Evolutionary conservation across 768 basidiomycete genomes (phyloP).

Genomic region (Tricholoma sp.): DNA sequence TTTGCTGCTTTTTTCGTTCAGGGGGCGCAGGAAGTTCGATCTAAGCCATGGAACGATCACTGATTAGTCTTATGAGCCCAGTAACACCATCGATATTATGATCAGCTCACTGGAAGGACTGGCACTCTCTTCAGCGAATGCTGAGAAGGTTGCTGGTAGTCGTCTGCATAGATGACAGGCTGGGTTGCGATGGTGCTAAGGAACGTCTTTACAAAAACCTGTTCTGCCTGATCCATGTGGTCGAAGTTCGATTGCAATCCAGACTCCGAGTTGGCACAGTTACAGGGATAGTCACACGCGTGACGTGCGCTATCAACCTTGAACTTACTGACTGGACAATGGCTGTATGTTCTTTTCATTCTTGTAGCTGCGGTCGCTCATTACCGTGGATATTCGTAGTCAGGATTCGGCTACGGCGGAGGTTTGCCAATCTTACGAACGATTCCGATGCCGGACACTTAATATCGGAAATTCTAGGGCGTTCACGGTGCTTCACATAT

Average conservation of each 20-base stretch:
- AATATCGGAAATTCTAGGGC: constrained; percentile 40
- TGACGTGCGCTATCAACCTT: constrained; percentile 8
- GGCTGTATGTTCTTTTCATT: constrained; percentile 27
- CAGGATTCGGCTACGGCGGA: constrained; percentile 43
- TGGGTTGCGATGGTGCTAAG: constrained; percentile 60
- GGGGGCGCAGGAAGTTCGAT: constrained; percentile 35
- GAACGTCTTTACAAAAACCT: constrained; percentile 63
- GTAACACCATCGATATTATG: constrained; percentile 2
- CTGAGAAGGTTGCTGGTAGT: constrained; percentile 70
- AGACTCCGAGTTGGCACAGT: no score
- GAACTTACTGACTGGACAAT: constrained; percentile 19
- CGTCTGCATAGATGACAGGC: constrained; percentile 64
- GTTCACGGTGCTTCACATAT: constrained; percentile 81
- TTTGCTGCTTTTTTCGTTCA: constrained; percentile 34
- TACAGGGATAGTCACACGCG: background rate
- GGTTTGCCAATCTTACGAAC: constrained; percentile 21
- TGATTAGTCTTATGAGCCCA: constrained; percentile 4
- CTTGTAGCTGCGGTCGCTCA: background rate
- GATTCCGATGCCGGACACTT: background rate
- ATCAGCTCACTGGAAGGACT: constrained; percentile 52
- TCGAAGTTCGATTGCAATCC: background rate
- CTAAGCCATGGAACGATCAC: background rate
- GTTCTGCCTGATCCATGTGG: constrained; percentile 51
- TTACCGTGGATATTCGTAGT: constrained; percentile 21
- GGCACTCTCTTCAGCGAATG: constrained; percentile 67